These are phyloP conservation scores for Alternaria brassicae DNA, from an alignment of 2,329 filamentous ascomycete genomes.

Conservation along the genomic window DNA sequence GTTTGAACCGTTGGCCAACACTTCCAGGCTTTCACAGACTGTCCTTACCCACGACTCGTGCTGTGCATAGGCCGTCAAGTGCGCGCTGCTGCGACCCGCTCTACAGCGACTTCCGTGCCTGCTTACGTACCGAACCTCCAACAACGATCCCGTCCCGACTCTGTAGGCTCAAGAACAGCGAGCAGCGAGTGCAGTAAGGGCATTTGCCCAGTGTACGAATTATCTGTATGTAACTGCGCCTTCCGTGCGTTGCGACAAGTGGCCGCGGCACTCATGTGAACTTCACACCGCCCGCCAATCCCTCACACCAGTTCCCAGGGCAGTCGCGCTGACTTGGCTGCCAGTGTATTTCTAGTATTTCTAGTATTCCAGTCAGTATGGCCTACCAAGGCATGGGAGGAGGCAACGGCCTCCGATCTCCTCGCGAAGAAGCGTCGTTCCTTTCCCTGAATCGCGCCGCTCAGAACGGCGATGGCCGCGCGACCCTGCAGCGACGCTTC, in stretches of 20 bases:
- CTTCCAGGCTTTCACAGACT: conserved; percentile 13
- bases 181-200: conserved; percentile 29
- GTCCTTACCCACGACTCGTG: conserved; percentile 17
- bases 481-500: conserved; percentile 85
- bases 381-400: conserved; percentile 69
- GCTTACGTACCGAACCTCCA: conserved; percentile 16
- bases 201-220: conserved; percentile 39
- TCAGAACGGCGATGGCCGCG: conserved; percentile 70
- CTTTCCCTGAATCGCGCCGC: conserved; percentile 70
- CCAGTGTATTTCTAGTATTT: conserved; percentile 53
- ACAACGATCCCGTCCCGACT: conserved; percentile 17
- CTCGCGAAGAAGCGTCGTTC: conserved; percentile 77
- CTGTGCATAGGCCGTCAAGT: conserved; percentile 17
- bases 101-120: conserved; percentile 12
- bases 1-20: conserved; percentile 18
- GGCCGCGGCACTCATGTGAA: conserved; percentile 24
- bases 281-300: conserved; percentile 49
- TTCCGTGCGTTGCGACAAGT: conserved; percentile 17
- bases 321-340: conserved; percentile 37
- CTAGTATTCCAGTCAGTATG: conserved; percentile 57
- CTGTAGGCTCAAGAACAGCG: conserved; percentile 26
- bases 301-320: conserved; percentile 33
- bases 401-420: conserved; percentile 78
- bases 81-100: conserved; percentile 14
- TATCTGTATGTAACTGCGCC: conserved; percentile 33